These are phyloP conservation scores for Allomyces macrogynus DNA, from an alignment of 192 early-diverging fungal genomes.

Conservation along the genomic window DNA sequence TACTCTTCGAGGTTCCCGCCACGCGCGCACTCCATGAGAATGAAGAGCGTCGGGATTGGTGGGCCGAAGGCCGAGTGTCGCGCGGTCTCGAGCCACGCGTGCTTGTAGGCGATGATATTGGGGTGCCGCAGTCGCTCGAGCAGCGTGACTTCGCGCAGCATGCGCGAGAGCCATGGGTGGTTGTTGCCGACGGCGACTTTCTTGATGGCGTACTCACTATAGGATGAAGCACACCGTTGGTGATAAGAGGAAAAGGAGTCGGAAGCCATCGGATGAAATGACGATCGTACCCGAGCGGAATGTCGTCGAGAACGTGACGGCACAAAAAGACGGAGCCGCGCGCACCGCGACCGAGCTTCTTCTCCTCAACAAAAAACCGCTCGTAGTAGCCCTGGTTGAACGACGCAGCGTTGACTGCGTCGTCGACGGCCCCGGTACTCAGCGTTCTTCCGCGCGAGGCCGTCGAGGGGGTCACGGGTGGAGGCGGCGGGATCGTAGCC, in stretches of 20 bases:
- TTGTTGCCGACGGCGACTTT: conserved; percentile 83
- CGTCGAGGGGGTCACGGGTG: conserved; percentile 9
- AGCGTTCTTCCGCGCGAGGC: conserved; percentile 6
- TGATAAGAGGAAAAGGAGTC: too few species aligned
- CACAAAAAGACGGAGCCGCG: conserved; percentile 81
- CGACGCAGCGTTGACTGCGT: conserved; percentile 27
- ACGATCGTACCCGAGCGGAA: conserved; percentile 27
- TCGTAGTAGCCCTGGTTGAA: conserved; percentile 95
- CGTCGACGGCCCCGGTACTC: neutral
- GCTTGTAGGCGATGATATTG: conserved; percentile 88
- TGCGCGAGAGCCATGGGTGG: conserved; percentile 71
- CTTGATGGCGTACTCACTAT: conserved; percentile 67
- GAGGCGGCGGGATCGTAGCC: conserved; percentile 9
- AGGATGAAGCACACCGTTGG: conserved; percentile 18
- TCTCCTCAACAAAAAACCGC: conserved; percentile 71
- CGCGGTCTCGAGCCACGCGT: conserved; percentile 82
- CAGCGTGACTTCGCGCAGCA: conserved; percentile 84
- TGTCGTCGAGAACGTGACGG: conserved; percentile 47
- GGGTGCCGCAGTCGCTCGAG: conserved; percentile 74
- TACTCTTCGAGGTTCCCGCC: conserved; percentile 92
- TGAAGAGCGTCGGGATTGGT: conserved; percentile 79
- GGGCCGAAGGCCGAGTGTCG: conserved; percentile 58
- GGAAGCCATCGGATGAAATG: too few species aligned
- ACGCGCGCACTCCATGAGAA: conserved; percentile 87
- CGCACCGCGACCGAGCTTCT: conserved; percentile 71